Percentiles rank a stretch among this genome's conserved stretches.
phyloP scores from a whole-genome alignment of 2,329 filamentous ascomycete species.

The Fusarium odoratissimum region DNA sequence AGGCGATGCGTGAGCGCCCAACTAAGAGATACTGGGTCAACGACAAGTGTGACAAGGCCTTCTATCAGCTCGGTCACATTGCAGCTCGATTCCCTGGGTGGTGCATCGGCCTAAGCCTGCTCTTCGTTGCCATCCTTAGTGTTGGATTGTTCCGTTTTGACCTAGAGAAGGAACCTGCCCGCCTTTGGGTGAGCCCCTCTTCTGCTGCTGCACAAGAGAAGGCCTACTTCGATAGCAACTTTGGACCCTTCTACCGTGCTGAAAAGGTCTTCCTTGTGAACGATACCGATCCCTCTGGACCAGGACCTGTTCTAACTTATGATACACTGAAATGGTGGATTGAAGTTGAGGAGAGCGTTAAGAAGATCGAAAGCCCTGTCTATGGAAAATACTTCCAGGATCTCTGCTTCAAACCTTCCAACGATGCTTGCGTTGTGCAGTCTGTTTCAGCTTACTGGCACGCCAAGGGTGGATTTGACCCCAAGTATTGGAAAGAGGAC shows the following conservation, averaged over 20 bases:
- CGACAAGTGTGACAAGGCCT: slow-evolving; percentile 81
- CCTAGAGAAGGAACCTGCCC: slow-evolving; percentile 90
- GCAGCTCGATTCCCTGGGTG: slow-evolving; percentile 87
- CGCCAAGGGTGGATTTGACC: slow-evolving; percentile 58
- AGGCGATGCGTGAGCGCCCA: slow-evolving; percentile 81
- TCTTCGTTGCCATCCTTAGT: slow-evolving; percentile 82
- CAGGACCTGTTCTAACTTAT: slow-evolving; percentile 84
- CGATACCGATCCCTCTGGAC: slow-evolving; percentile 72
- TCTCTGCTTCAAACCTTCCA: slow-evolving; percentile 94
- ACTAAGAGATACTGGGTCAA: slow-evolving; percentile 86
- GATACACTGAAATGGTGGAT: slow-evolving; percentile 96
- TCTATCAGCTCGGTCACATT: slow-evolving; percentile 81
- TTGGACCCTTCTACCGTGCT: slow-evolving; percentile 94
- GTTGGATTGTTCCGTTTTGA: slow-evolving; percentile 89
- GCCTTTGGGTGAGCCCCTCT: slow-evolving; percentile 95
- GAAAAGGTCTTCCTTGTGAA: slow-evolving; percentile 96
- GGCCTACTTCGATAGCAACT: slow-evolving; percentile 90
- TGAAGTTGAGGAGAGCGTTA: slow-evolving; percentile 83
- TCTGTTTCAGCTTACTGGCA: slow-evolving; percentile 92
- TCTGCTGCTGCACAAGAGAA: slow-evolving; percentile 94
- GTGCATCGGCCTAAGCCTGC: slow-evolving; percentile 81
- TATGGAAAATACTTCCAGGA: slow-evolving; percentile 79
- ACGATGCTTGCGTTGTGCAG: slow-evolving; percentile 90
- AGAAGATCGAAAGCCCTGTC: slow-evolving; percentile 75
- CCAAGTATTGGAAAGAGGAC: slow-evolving; percentile 75